phyloP scores from a whole-genome alignment of 202 grass and related monocot genomes.

The Setaria italica region DNA sequence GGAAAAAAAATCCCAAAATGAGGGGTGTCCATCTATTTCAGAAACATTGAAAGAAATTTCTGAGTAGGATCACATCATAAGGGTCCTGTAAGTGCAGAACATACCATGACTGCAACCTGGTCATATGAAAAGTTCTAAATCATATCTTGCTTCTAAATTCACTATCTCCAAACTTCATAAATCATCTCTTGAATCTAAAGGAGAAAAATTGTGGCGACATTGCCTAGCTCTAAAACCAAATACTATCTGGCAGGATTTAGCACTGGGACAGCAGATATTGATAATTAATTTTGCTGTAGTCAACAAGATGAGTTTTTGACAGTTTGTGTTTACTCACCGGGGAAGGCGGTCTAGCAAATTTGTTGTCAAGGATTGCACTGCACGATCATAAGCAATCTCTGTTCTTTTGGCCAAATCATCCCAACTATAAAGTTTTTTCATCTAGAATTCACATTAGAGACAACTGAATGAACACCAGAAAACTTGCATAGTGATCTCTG shows the following conservation, averaged over 20 bases:
- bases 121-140: background rate
- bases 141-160: background rate
- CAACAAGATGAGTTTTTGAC: constrained; percentile 1
- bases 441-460: constrained; percentile 50
- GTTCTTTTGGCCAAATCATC: constrained; percentile 93
- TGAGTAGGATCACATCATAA: background rate
- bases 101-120: background rate
- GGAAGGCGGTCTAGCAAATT: constrained; percentile 74
- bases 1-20: background rate
- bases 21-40: background rate
- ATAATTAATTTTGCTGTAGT: background rate
- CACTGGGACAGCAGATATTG: no score
- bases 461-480: constrained; percentile 21
- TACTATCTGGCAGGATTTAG: background rate
- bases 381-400: constrained; percentile 77
- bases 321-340: constrained; percentile 46
- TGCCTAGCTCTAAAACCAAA: background rate
- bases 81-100: background rate
- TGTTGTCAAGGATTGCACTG: constrained; percentile 59
- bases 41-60: background rate
- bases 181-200: constrained; percentile 33
- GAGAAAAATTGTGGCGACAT: background rate
- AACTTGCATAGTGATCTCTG: background rate
- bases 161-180: constrained; percentile 13
- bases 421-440: constrained; percentile 92